Evolutionary conservation across 202 grass and related monocot species (phyloP).

Genomic region (Zizania palustris): DNA sequence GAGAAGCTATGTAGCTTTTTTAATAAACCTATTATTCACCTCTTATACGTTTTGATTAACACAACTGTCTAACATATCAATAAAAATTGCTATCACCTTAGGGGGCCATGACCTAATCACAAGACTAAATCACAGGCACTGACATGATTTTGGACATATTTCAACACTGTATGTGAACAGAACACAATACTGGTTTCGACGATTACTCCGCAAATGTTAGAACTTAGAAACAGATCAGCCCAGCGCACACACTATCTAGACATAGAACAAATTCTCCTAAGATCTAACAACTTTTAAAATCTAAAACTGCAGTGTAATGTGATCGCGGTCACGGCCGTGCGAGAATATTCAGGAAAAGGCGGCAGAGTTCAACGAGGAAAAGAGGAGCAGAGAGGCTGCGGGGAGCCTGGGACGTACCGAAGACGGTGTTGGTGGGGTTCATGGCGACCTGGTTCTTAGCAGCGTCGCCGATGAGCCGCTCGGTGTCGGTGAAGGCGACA

Average conservation of each 20-base stretch:
- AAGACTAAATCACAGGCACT: background rate
- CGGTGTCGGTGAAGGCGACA: constrained; percentile 91
- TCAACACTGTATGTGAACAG: background rate
- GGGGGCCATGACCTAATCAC: background rate
- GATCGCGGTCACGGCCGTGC: background rate
- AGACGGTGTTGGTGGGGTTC: constrained; percentile 96
- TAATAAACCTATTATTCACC: no score
- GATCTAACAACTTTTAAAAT: background rate
- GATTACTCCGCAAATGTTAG: background rate
- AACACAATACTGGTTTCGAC: background rate
- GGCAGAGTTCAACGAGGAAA: background rate
- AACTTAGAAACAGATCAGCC: no score
- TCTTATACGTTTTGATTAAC: no score
- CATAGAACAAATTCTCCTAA: background rate
- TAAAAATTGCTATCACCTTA: no score
- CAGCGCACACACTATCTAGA: background rate
- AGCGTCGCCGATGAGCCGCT: constrained; percentile 90
- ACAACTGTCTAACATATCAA: no score
- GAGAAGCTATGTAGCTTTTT: no score
- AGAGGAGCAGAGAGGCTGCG: background rate
- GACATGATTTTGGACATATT: background rate
- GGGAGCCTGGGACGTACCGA: constrained; percentile 51
- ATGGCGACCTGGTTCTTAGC: constrained; percentile 99
- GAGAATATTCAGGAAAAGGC: background rate
- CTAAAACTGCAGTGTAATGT: background rate